A percentile compares a stretch with the other conserved stretches of the same genome.
These are phyloP conservation scores for Meyerozyma athensensis DNA, from an alignment of 1,139 yeast genomes.

Conservation along the genomic window DNA sequence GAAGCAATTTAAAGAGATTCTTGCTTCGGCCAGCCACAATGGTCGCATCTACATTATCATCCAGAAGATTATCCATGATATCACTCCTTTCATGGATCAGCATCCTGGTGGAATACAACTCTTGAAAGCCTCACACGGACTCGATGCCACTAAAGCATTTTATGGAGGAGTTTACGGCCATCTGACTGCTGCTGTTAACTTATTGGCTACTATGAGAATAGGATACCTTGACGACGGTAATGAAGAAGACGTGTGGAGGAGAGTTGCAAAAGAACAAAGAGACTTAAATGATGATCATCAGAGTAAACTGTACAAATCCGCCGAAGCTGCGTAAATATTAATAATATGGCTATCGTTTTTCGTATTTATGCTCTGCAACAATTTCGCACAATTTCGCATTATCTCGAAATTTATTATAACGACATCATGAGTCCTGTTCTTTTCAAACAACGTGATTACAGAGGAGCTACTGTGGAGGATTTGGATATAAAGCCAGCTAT, in stretches of 20 bases:
- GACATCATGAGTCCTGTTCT: background rate
- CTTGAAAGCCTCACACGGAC: conserved; percentile 59
- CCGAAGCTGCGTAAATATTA: conserved; percentile 38
- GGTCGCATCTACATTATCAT: conserved; percentile 41
- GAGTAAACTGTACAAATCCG: conserved; percentile 29
- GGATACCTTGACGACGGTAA: conserved; percentile 75
- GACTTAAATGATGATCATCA: conserved; percentile 25
- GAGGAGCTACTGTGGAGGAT: conserved; percentile 50
- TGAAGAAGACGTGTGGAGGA: conserved; percentile 78
- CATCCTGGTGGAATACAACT: conserved; percentile 71
- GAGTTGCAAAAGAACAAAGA: conserved; percentile 41
- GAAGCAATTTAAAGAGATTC: conserved; percentile 44
- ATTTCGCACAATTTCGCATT: background rate
- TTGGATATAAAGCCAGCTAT: conserved; percentile 59
- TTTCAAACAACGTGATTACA: conserved; percentile 1
- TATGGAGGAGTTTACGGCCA: conserved; percentile 75
- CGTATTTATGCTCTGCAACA: background rate
- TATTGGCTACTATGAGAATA: conserved; percentile 71
- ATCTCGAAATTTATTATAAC: background rate
- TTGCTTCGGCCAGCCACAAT: conserved; percentile 31
- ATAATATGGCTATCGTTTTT: too few relatives aligned
- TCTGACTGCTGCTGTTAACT: conserved; percentile 67
- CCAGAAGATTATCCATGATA: conserved; percentile 63
- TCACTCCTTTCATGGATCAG: conserved; percentile 66
- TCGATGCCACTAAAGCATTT: conserved; percentile 68